A percentile compares a stretch with the other conserved stretches of the same genome.
phyloP scores from a whole-genome alignment of 2,329 filamentous ascomycete genomes.

The Arachnomyces sp. region DNA sequence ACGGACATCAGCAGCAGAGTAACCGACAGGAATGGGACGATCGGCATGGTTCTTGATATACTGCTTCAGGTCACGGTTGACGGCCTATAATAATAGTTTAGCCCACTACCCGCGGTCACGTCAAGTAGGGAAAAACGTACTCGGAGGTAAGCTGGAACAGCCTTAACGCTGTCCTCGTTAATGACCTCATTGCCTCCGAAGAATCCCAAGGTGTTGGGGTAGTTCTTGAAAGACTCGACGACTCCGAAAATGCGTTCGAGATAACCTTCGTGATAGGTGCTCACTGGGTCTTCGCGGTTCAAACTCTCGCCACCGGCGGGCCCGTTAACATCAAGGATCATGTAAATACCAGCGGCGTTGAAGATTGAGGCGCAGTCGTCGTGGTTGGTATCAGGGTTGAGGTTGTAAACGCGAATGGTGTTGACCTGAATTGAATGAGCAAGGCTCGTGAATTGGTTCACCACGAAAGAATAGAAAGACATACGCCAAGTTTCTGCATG shows the following conservation, averaged over 20 bases:
- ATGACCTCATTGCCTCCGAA: conserved; percentile 64
- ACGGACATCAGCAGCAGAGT: conserved; percentile 60
- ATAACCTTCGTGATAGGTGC: conserved; percentile 50
- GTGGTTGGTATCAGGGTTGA: conserved; percentile 53
- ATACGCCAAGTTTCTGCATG: conserved; percentile 54
- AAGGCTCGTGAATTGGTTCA: neutral
- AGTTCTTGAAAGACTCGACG: conserved; percentile 60
- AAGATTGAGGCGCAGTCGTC: conserved; percentile 57
- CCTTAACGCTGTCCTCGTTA: conserved; percentile 50
- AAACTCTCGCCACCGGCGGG: conserved; percentile 50
- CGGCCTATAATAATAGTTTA: conserved; percentile 39
- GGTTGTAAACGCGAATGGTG: conserved; percentile 59
- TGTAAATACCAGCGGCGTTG: conserved; percentile 59
- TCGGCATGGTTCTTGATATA: conserved; percentile 55
- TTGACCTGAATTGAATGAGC: conserved; percentile 39
- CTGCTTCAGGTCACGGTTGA: conserved; percentile 60
- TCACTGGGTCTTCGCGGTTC: conserved; percentile 48
- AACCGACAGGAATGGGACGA: conserved; percentile 58
- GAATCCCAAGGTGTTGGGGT: conserved; percentile 59
- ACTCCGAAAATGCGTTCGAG: conserved; percentile 54
- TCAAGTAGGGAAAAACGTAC: conserved; percentile 24
- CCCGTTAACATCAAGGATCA: conserved; percentile 60
- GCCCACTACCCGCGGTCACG: conserved; percentile 1
- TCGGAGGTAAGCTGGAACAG: conserved; percentile 52
- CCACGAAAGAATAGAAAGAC: conserved; percentile 10